These are phyloP conservation scores for Phylloporus sp. DNA, from an alignment of 768 basidiomycete species.

Conservation along the genomic window DNA sequence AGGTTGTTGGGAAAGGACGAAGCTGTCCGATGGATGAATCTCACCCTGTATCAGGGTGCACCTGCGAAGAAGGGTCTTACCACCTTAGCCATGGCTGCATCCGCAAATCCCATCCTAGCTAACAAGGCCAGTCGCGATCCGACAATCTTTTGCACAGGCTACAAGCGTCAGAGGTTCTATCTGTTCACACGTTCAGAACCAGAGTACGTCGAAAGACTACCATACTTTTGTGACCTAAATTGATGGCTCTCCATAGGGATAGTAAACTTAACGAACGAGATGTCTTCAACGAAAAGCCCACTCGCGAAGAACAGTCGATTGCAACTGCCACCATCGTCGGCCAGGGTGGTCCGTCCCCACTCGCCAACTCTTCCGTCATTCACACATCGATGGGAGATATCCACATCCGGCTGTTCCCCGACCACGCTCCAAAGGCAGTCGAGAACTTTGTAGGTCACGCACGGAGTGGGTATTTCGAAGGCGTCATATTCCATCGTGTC, in stretches of 20 bases:
- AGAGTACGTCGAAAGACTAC: conserved; percentile 54
- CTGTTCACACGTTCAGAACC: conserved; percentile 89
- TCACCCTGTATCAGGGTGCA: conserved; percentile 89
- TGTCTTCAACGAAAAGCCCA: conserved; percentile 97
- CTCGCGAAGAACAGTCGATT: conserved; percentile 89
- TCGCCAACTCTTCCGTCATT: conserved; percentile 80
- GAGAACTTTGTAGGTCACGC: conserved; percentile 97
- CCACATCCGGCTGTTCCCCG: conserved; percentile 81
- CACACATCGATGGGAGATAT: conserved; percentile 97
- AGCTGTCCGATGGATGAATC: conserved; percentile 81
- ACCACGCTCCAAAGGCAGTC: conserved; percentile 89
- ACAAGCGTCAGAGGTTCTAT: conserved; percentile 90
- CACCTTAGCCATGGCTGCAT: conserved; percentile 92
- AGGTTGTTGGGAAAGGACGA: conserved; percentile 92
- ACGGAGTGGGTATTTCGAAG: conserved; percentile 86
- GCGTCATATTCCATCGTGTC: conserved; percentile 92
- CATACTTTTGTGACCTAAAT: background rate
- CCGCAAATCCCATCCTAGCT: conserved; percentile 89
- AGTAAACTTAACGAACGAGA: conserved; percentile 87
- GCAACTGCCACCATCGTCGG: conserved; percentile 54
- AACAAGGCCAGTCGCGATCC: conserved; percentile 84
- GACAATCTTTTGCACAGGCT: conserved; percentile 88
- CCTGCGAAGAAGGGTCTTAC: conserved; percentile 82
- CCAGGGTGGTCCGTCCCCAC: conserved; percentile 56
- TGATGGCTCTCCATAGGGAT: conserved; percentile 46